Base-by-base conservation (phyloP, 2,329 filamentous ascomycete genomes). In the Chrysosporium keratinophilum region DNA sequence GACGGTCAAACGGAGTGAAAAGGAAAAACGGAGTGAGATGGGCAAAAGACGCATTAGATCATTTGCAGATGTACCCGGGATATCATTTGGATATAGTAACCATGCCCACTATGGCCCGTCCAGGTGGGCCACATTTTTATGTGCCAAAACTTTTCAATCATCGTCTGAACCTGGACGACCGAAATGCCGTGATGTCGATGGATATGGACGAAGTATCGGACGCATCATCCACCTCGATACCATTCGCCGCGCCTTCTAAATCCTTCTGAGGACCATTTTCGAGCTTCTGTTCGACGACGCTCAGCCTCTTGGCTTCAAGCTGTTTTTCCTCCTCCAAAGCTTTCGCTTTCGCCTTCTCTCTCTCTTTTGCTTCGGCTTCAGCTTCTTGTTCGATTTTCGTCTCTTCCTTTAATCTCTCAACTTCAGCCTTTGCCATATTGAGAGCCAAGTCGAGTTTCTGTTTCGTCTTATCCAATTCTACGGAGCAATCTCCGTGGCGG, bases 401-500 rank as follows among this genome's bases (percentile, higher is more conserved):
- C 57, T 84, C 78, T 12, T 73, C 72, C 53, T 74, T 64, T 17
- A 82, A 65, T 20, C 79, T 77, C 50, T 78, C 75, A 58, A 81
- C 76, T 67, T 87, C 82, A 50, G 75, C 75, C 41, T 74, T 74
- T 14, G 84, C 81, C 51, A 80, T 71, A 33, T 79, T 77, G 49
- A 82, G 74, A 1, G 88, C 81, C 53, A 83, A 77, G 7, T 71
- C 70, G 42, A 94, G 78, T 14, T 81, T 80, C 54, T 76, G 74
- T 63, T 82, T 80, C 51, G 90, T 84, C 45, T 81, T 83, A 23
- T 76, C 74, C 39, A 95, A 78, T 67, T 95, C 88, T 15, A 81
- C 78, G n/a, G 75, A 78, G 69, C 90, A 95, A 63, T 93, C 85
- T 10, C 89, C 90, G 51, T 89, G 85, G 20, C 90, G 82, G n/a